A percentile compares a stretch with the other conserved stretches of the same genome.
Conservation (phyloP, 495 filamentous ascomycete genomes). For the Xeromyces bisporus region DNA sequence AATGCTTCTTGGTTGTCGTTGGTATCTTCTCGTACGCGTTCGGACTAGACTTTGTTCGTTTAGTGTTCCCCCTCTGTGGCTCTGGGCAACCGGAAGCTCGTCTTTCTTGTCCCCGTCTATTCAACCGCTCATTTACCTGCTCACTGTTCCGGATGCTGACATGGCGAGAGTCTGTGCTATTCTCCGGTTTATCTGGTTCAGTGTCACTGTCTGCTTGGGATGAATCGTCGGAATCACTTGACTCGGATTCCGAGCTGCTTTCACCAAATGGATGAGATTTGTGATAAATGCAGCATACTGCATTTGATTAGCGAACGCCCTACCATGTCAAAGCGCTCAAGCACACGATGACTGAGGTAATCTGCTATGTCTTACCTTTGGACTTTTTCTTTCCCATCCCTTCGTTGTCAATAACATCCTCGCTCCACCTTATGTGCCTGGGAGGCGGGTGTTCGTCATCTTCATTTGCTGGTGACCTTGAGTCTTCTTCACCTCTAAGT, state of each 20-base stretch:
- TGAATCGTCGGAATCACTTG: slow-evolving; percentile 42
- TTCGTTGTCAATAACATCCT: slow-evolving; percentile 92
- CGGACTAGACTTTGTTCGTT: slow-evolving; percentile 51
- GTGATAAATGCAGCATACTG: slow-evolving; percentile 98
- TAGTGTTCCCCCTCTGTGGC: slow-evolving; percentile 17
- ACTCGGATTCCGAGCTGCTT: slow-evolving; percentile 60
- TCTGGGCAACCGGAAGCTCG: slow-evolving; percentile 1
- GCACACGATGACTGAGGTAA: too few relatives aligned
- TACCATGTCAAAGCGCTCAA: too few relatives aligned
- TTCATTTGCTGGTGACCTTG: slow-evolving; percentile 1
- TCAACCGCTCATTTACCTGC: too few relatives aligned
- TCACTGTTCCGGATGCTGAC: too few relatives aligned
- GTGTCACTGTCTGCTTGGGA: slow-evolving; percentile 40
- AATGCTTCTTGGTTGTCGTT: slow-evolving; percentile 22
- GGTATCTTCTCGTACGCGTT: slow-evolving; percentile 96
- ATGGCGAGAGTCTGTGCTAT: slow-evolving; percentile 3
- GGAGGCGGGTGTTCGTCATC: slow-evolving; percentile 6
- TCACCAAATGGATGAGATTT: slow-evolving; percentile 68
- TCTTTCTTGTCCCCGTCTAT: slow-evolving; percentile 6
- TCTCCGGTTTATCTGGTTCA: slow-evolving; percentile 18
- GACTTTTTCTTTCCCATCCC: slow-evolving; percentile 83
- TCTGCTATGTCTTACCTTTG: slow-evolving; percentile 57
- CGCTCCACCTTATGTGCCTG: slow-evolving; percentile 70
- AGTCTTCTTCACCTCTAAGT: slow-evolving; percentile 19
- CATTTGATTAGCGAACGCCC: slow-evolving; percentile 1